phyloP scores from a whole-genome alignment of 306 rosid genomes.

The Cucumis melo region DNA sequence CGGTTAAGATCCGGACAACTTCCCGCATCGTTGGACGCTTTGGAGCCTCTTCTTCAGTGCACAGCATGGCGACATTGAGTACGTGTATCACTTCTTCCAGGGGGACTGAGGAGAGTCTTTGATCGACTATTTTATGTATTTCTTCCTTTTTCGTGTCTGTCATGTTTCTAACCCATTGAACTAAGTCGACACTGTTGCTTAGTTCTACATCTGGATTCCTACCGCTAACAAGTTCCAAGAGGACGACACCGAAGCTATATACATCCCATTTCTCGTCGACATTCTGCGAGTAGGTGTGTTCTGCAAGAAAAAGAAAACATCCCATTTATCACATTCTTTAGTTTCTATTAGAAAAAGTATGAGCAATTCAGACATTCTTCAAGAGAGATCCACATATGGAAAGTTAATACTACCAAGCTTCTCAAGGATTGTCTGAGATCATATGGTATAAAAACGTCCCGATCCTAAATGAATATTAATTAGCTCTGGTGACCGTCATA shows the following conservation, averaged over 20 bases:
- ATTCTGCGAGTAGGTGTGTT: neutral
- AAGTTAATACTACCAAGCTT: neutral
- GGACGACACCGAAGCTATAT: slow-evolving; percentile 36
- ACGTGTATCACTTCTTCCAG: slow-evolving; percentile 85
- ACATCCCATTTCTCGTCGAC: neutral
- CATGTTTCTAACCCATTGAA: slow-evolving; percentile 40
- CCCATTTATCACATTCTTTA: neutral
- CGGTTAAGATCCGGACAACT: slow-evolving; percentile 85
- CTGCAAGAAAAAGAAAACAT: neutral
- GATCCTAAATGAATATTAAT: neutral
- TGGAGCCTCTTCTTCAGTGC: slow-evolving; percentile 91
- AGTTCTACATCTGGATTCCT: neutral
- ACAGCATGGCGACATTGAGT: slow-evolving; percentile 79
- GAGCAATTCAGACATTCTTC: neutral
- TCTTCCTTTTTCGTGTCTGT: slow-evolving; percentile 33
- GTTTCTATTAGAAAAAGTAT: neutral
- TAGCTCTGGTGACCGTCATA: neutral
- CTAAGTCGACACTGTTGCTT: slow-evolving; percentile 22
- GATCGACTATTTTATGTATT: slow-evolving; percentile 42
- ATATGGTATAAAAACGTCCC: neutral
- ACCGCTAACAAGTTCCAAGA: neutral
- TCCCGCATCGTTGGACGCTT: slow-evolving; percentile 93
- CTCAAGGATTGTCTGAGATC: neutral
- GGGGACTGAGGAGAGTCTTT: slow-evolving; percentile 78
- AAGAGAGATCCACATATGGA: neutral